Evolutionary conservation across 1,284 basidiomycete genomes (phyloP).

Genomic region (Inonotus hispidus): DNA sequence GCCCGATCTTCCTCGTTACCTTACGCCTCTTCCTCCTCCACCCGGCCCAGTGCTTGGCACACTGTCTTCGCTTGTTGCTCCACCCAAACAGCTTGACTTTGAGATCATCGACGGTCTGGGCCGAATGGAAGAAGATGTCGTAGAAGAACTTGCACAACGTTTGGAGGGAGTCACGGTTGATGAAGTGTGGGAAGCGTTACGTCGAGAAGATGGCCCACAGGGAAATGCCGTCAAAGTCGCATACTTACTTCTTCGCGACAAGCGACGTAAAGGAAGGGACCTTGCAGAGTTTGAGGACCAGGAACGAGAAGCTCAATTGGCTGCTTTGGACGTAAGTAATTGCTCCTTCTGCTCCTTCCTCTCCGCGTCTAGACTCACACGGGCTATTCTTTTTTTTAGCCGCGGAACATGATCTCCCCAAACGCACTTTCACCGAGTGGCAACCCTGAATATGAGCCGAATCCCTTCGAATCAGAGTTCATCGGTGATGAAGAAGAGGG

Average conservation of each 20-base stretch:
- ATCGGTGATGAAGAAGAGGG: slow-evolving; percentile 37
- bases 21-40: slow-evolving; percentile 76
- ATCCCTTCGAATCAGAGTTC: slow-evolving; percentile 75
- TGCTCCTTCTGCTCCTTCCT: slow-evolving; percentile 1
- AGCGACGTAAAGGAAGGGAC: slow-evolving; percentile 79
- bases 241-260: slow-evolving; percentile 90
- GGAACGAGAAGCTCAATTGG: slow-evolving; percentile 74
- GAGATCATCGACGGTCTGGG: slow-evolving; percentile 82
- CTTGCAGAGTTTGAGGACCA: slow-evolving; percentile 70
- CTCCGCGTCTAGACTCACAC: background rate
- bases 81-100: slow-evolving; percentile 61
- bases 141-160: slow-evolving; percentile 74
- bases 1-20: slow-evolving; percentile 79
- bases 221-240: slow-evolving; percentile 97
- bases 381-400: slow-evolving; percentile 35
- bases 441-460: slow-evolving; percentile 53
- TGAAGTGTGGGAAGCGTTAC: slow-evolving; percentile 82
- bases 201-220: slow-evolving; percentile 72
- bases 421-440: slow-evolving; percentile 50
- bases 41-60: slow-evolving; percentile 74
- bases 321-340: slow-evolving; percentile 67
- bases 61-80: slow-evolving; percentile 62
- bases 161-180: slow-evolving; percentile 78
- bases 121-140: slow-evolving; percentile 83
- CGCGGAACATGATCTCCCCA: slow-evolving; percentile 48